These are phyloP conservation scores for Entelexis sorbosivorans DNA, from an alignment of 1,139 yeast genomes.

Conservation along the genomic window DNA sequence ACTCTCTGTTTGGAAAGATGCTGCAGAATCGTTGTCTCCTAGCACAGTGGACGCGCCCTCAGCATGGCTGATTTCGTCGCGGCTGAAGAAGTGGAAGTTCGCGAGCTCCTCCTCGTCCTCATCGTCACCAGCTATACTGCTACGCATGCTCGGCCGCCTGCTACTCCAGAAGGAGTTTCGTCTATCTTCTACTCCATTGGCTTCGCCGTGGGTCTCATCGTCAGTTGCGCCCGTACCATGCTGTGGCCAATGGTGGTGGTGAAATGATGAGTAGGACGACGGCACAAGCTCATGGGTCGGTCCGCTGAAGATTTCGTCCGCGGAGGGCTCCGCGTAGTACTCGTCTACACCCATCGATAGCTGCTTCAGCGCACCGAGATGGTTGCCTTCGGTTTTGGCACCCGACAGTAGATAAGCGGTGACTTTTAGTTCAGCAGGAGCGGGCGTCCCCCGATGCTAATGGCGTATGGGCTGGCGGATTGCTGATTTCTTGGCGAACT, in stretches of 20 bases:
- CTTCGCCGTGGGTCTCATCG: constrained; percentile 1
- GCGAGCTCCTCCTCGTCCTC: constrained; percentile 11
- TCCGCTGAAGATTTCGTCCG: constrained; percentile 72
- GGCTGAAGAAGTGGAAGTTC: constrained; percentile 63
- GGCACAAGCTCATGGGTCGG: constrained; percentile 86
- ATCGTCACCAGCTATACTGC: constrained; percentile 23
- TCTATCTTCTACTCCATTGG: not conserved
- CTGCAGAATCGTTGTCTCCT: constrained; percentile 38
- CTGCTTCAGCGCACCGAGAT: not conserved
- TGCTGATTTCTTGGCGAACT: too few species aligned
- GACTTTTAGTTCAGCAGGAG: not conserved
- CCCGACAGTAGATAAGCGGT: not conserved
- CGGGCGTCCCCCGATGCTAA: too few species aligned
- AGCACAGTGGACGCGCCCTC: constrained; percentile 73
- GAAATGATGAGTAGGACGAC: constrained; percentile 79
- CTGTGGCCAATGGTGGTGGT: constrained; percentile 39
- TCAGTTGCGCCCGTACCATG: constrained; percentile 11
- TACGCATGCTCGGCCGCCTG: constrained; percentile 9
- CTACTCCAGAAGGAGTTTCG: constrained; percentile 12
- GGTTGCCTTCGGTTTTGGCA: not conserved
- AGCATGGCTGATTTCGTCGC: constrained; percentile 73
- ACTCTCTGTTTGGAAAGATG: not conserved
- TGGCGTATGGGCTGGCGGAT: too few species aligned
- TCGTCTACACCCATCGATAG: constrained; percentile 22
- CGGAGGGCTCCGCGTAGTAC: constrained; percentile 31